phyloP scores from a whole-genome alignment of 2,329 filamentous ascomycete species.

The Paecilomyces dactylethromorphus region DNA sequence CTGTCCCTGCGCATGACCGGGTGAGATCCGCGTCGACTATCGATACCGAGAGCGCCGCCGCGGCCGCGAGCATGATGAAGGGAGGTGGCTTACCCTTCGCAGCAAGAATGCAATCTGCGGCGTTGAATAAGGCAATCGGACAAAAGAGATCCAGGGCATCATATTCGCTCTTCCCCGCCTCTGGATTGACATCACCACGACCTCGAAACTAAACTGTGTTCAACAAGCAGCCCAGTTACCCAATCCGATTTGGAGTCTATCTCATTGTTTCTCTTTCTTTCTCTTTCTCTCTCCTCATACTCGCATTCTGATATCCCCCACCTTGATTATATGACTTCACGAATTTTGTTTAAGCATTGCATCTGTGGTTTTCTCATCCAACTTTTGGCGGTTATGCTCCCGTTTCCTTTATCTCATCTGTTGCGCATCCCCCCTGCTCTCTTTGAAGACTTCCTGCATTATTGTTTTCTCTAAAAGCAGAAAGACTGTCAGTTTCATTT shows the following conservation, averaged over 20 bases:
- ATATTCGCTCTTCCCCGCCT: conserved; percentile 37
- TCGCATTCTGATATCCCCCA: background rate
- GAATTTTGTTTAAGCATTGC: conserved; percentile 12
- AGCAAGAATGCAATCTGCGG: conserved; percentile 15
- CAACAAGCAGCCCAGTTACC: too few relatives aligned
- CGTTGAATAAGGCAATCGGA: conserved; percentile 17
- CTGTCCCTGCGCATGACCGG: conserved; percentile 24
- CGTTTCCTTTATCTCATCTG: conserved; percentile 3
- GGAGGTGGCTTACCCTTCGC: conserved; percentile 12
- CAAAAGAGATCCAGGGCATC: conserved; percentile 34
- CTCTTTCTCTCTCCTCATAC: conserved; percentile 11
- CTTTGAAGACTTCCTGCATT: conserved; percentile 1
- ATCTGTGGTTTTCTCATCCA: conserved; percentile 5
- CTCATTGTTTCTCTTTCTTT: background rate
- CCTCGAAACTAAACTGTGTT: background rate
- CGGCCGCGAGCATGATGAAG: conserved; percentile 8
- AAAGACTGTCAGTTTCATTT: background rate
- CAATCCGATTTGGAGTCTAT: conserved; percentile 2
- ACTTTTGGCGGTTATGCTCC: conserved; percentile 3
- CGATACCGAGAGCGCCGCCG: conserved; percentile 14
- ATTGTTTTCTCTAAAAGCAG: conserved; percentile 4
- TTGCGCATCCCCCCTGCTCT: conserved; percentile 2
- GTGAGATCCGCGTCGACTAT: conserved; percentile 30
- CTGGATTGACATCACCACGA: conserved; percentile 4
- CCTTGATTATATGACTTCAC: conserved; percentile 18